phyloP scores from a whole-genome alignment of 805 yeast genomes.

The Candida nitratophila region DNA sequence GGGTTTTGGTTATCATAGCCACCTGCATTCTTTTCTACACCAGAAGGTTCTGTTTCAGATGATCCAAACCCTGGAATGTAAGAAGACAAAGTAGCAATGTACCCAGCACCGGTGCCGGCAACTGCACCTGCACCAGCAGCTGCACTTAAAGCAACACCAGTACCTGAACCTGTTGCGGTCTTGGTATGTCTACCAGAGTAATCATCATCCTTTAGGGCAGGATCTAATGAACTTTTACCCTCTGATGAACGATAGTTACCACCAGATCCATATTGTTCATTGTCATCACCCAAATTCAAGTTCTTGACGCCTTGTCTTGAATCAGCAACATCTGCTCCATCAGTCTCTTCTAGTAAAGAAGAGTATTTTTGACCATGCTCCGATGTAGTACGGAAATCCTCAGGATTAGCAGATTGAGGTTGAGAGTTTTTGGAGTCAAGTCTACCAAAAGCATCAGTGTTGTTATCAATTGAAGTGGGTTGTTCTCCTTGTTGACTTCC shows the following conservation, averaged over 20 bases:
- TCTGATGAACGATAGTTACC: no score
- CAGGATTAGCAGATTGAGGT: not conserved
- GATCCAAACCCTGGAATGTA: not conserved
- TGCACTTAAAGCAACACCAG: not conserved
- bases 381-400: not conserved
- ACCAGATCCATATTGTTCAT: no score
- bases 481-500: not conserved
- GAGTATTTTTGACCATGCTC: not conserved
- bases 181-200: not conserved
- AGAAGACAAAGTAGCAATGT: not conserved
- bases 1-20: not conserved
- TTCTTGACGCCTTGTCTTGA: not conserved
- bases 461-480: not conserved
- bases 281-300: not conserved
- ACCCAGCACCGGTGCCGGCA: constrained; percentile 5
- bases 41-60: not conserved
- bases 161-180: not conserved
- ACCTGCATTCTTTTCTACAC: not conserved
- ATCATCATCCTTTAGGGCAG: not conserved
- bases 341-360: not conserved
- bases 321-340: not conserved
- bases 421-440: no score
- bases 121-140: constrained; percentile 1
- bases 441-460: no score
- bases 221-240: not conserved